Evolutionary conservation across 2,329 filamentous ascomycete species (phyloP).

Genomic region (Diaporthe nobilis): DNA sequence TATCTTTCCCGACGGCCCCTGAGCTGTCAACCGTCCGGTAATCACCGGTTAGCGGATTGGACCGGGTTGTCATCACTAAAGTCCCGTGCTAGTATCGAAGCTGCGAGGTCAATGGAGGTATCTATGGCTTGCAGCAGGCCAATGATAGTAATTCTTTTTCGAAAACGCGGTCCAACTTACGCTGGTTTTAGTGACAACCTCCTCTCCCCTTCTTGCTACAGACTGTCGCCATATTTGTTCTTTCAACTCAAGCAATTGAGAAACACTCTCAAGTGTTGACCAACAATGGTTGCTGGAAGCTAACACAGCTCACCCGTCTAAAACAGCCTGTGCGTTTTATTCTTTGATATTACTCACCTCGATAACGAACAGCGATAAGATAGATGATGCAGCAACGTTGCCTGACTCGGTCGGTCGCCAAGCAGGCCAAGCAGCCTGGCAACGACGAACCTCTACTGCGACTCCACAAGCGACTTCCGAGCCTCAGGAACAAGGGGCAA

Average conservation of each 20-base stretch:
- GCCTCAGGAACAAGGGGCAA: not conserved
- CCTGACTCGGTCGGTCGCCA: slow-evolving; percentile 26
- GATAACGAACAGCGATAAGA: slow-evolving; percentile 18
- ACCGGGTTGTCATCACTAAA: slow-evolving; percentile 18
- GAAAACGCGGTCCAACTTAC: not conserved
- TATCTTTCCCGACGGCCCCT: slow-evolving; percentile 30
- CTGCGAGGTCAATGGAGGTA: not conserved
- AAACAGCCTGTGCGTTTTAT: slow-evolving; percentile 23
- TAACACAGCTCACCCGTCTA: not conserved
- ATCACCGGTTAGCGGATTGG: slow-evolving; percentile 20
- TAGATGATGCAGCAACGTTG: slow-evolving; percentile 27
- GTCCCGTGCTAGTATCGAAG: not conserved
- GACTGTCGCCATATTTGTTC: not conserved
- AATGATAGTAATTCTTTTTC: not conserved
- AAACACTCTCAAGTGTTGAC: no score
- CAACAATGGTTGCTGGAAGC: not conserved
- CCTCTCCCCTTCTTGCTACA: not conserved
- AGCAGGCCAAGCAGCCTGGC: slow-evolving; percentile 20
- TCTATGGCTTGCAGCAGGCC: not conserved
- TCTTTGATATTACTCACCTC: slow-evolving; percentile 25
- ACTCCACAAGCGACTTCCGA: slow-evolving; percentile 19
- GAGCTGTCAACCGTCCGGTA: not conserved
- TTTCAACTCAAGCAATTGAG: not conserved
- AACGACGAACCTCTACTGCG: not conserved
- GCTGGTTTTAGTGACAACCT: not conserved